A percentile compares a stretch with the other conserved stretches of the same genome.
phyloP scores from a whole-genome alignment of 1,284 basidiomycete genomes.

The Leucoagaricus sp. region DNA sequence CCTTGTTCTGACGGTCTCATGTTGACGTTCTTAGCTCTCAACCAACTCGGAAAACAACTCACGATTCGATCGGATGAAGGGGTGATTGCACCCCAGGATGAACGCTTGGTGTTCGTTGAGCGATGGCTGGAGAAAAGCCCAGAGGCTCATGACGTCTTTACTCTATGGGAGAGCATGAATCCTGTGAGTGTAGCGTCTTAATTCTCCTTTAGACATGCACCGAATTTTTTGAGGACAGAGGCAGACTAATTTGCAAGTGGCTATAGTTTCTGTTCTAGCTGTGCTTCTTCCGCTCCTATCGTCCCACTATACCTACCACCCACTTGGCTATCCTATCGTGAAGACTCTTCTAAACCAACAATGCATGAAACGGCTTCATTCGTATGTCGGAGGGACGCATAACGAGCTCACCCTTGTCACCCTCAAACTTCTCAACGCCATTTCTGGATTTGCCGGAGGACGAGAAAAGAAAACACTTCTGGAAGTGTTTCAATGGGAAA shows the following conservation, averaged over 20 bases:
- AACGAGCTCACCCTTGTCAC: constrained; percentile 65
- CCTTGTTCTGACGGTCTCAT: background rate
- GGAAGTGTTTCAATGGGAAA: constrained; percentile 75
- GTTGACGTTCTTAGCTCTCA: constrained; percentile 39
- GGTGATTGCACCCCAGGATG: constrained; percentile 52
- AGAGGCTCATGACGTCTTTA: constrained; percentile 61
- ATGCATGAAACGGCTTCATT: constrained; percentile 56
- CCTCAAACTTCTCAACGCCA: constrained; percentile 59
- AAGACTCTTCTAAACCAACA: constrained; percentile 55
- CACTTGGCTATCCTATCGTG: constrained; percentile 58
- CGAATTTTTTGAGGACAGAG: constrained; percentile 34
- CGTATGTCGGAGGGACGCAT: constrained; percentile 57
- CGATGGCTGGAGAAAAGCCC: constrained; percentile 60
- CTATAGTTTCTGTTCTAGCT: constrained; percentile 55
- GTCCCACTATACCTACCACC: constrained; percentile 64
- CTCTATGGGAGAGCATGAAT: constrained; percentile 54
- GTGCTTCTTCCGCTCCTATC: constrained; percentile 60
- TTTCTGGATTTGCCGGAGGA: constrained; percentile 66
- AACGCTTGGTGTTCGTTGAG: constrained; percentile 56
- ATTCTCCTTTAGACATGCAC: background rate
- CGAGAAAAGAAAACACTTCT: constrained; percentile 59
- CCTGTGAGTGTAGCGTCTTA: constrained; percentile 37
- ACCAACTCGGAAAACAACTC: constrained; percentile 54
- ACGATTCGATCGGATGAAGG: constrained; percentile 46
- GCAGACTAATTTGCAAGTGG: constrained; percentile 43